Evolutionary conservation across 768 basidiomycete genomes (phyloP).

Genomic region (Lactifluus pinguis): DNA sequence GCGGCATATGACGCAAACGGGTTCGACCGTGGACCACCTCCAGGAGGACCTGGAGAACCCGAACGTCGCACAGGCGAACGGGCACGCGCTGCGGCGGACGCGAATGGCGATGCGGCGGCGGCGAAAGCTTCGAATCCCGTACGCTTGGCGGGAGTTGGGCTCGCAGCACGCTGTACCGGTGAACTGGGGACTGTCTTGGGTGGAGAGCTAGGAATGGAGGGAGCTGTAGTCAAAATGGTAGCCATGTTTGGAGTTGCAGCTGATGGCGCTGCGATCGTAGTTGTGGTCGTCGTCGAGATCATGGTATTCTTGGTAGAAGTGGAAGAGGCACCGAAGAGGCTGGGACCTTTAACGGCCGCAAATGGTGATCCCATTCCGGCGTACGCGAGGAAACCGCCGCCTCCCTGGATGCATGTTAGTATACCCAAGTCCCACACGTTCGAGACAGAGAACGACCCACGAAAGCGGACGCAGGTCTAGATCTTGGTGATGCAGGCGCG

Average conservation of each 20-base stretch:
- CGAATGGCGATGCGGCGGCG: slow-evolving; percentile 41
- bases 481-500: slow-evolving; percentile 4
- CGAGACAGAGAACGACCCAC: not conserved
- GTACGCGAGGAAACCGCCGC: slow-evolving; percentile 69
- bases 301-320: slow-evolving; percentile 27
- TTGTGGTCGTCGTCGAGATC: slow-evolving; percentile 20
- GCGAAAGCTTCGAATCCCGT: slow-evolving; percentile 52
- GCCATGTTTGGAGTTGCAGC: not conserved
- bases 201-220: slow-evolving; percentile 10
- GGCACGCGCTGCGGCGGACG: slow-evolving; percentile 42
- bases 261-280: slow-evolving; percentile 14
- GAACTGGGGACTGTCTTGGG: slow-evolving; percentile 11
- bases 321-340: slow-evolving; percentile 32
- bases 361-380: slow-evolving; percentile 70
- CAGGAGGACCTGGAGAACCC: slow-evolving; percentile 35
- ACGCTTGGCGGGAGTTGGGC: slow-evolving; percentile 36
- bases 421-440: not conserved
- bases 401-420: slow-evolving; percentile 15
- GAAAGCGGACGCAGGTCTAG: slow-evolving; percentile 14
- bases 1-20: slow-evolving; percentile 37
- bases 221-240: not conserved
- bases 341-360: slow-evolving; percentile 62
- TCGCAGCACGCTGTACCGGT: slow-evolving; percentile 16
- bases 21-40: slow-evolving; percentile 42
- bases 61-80: slow-evolving; percentile 40